Percentiles rank a stretch among this genome's conserved stretches.
Evolutionary conservation across 768 basidiomycete genomes (phyloP).

Genomic region (Cystobasidium ongulense): DNA sequence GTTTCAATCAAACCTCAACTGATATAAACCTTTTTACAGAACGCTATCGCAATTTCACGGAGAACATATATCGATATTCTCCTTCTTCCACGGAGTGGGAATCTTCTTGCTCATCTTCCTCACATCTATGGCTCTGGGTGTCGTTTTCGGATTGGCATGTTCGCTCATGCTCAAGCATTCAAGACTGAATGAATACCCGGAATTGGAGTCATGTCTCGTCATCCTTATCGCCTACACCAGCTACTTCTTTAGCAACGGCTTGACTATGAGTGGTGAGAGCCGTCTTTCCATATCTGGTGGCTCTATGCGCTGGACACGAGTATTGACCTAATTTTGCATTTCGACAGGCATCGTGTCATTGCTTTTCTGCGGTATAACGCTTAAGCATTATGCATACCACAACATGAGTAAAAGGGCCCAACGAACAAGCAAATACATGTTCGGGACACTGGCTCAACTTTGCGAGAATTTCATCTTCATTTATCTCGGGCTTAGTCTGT

Average conservation of each 20-base stretch:
- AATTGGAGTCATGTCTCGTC: conserved; percentile 93
- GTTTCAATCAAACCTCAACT: neutral
- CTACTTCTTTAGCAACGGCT: conserved; percentile 97
- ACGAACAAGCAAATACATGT: conserved; percentile 88
- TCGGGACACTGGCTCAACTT: conserved; percentile 83
- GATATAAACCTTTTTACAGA: conserved; percentile 48
- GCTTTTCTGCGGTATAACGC: conserved; percentile 94
- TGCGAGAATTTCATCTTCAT: conserved; percentile 99
- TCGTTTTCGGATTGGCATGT: conserved; percentile 79
- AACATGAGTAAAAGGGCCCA: conserved; percentile 96
- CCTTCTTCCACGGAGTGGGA: conserved; percentile 91
- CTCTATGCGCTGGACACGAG: too few relatives aligned
- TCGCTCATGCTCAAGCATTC: conserved; percentile 92
- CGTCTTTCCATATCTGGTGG: too few relatives aligned
- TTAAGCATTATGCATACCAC: conserved; percentile 99
- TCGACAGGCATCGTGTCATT: conserved; percentile 78
- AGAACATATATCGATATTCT: conserved; percentile 68
- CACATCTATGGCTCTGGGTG: conserved; percentile 87
- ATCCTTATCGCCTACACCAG: conserved; percentile 89
- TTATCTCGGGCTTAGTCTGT: conserved; percentile 93
- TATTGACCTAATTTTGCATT: neutral
- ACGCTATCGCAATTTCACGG: conserved; percentile 88
- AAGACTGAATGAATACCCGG: conserved; percentile 54
- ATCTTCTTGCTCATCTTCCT: conserved; percentile 94
- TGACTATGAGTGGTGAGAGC: conserved; percentile 59